Evolutionary conservation across 345 rosid genomes (phyloP), one percentile per base, ranked within the genome.

Genomic region (Physaria fendleri): DNA sequence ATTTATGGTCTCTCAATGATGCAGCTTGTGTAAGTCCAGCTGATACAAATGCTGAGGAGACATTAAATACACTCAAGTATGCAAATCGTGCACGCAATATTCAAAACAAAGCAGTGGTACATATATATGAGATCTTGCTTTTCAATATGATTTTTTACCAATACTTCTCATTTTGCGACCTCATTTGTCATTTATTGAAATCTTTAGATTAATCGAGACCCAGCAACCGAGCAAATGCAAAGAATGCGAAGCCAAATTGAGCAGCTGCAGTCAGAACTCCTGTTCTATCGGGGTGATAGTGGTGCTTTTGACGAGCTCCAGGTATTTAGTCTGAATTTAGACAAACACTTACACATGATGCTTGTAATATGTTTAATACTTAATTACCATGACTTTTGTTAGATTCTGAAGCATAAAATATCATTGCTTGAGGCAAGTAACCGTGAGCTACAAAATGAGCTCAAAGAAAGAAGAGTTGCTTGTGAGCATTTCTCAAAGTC

Each of bases 21-120:
- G 66, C 67, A 87, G 99, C 99, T 41, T 94, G 99, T 71, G 97
- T 94, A 52, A 94, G 99, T 70, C 99, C 97, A 68, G 97, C 97
- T 43, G 99, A 94, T 65, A 85, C 95, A 45, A 94, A 94, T 63
- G 96, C 96, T 0, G 99, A 94, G 75, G 99, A 94, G 78, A 94
- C 99, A 5, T 38, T 94, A 28, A 94, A 90, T 71, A 90, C 99
- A 8, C 81, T 94, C 59, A 94, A 94, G 67, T 94, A 90, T 50
- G 96, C 99, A 72, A 94, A 94, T 70, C 95, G 99, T 55, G 92
- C 97, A 39, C 95, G 99, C 16, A 94, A 94, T 74, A 94, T 94
- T 55, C 97, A 90, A 65, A 94, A 94, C 62, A 90, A 87, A 74
- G 96, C 99, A 71, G 78, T 94, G 41, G 99, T 94, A 74, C 59